These are phyloP conservation scores for Nitzschia sp. DNA, from an alignment of 108 stramenopile species.

Conservation along the genomic window DNA sequence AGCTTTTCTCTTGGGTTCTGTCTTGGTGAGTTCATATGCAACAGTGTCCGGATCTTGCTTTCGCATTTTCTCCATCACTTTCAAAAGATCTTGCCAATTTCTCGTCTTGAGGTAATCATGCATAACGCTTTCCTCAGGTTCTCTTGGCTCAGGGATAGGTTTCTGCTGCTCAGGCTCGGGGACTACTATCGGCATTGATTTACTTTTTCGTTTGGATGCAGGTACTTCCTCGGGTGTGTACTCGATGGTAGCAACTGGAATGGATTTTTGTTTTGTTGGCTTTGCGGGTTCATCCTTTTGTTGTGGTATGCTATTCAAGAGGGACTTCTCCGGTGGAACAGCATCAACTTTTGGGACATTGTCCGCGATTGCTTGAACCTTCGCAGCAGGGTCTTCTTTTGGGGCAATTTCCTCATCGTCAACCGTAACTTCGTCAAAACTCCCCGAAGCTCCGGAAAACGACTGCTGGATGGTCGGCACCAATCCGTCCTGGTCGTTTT, in stretches of 20 bases:
- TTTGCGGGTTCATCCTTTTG: too few species aligned
- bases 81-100: conserved; percentile 12
- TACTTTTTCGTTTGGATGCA: background rate
- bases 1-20: background rate
- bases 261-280: too few species aligned
- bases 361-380: background rate
- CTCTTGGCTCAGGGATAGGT: conserved; percentile 9
- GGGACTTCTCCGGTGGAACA: too few species aligned
- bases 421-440: background rate
- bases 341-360: background rate
- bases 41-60: conserved; percentile 1
- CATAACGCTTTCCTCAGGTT: conserved; percentile 18
- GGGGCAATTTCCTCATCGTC: background rate
- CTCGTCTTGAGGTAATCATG: background rate
- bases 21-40: conserved; percentile 20
- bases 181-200: background rate
- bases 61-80: conserved; percentile 12
- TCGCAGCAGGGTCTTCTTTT: background rate
- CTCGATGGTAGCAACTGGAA: too few species aligned
- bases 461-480: too few species aligned
- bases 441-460: background rate
- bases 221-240: background rate
- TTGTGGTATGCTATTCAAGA: too few species aligned
- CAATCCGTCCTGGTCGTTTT: background rate
- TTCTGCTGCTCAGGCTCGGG: background rate